Evolutionary conservation across 257 asterid species (phyloP).

Genomic region (Nicotiana knightiana): DNA sequence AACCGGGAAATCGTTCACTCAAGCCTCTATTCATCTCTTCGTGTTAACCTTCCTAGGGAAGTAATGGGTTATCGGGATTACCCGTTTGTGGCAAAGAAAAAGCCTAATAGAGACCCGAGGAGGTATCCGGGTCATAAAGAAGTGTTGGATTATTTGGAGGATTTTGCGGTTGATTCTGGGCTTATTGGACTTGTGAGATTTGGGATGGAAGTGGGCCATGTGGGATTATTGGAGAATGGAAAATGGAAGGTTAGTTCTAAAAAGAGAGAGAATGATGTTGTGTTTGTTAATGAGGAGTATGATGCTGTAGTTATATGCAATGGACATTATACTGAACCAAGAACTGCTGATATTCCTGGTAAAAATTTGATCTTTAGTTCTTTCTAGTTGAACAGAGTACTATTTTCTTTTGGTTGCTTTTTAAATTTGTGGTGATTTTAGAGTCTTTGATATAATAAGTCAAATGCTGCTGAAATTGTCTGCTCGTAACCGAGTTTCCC

Average conservation of each 20-base stretch:
- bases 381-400: not conserved
- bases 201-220: slow-evolving; percentile 62
- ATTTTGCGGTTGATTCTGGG: slow-evolving; percentile 57
- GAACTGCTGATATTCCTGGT: slow-evolving; percentile 80
- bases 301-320: slow-evolving; percentile 93
- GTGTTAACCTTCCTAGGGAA: slow-evolving; percentile 84
- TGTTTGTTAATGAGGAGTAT: slow-evolving; percentile 39
- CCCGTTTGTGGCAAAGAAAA: slow-evolving; percentile 52
- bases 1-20: slow-evolving; percentile 51
- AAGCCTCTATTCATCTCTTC: slow-evolving; percentile 79
- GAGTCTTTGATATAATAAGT: not conserved
- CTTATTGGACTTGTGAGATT: slow-evolving; percentile 56
- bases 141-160: slow-evolving; percentile 66
- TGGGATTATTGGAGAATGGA: slow-evolving; percentile 42
- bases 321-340: slow-evolving; percentile 86
- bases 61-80: slow-evolving; percentile 75
- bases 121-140: slow-evolving; percentile 83
- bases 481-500: not conserved
- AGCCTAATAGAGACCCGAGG: slow-evolving; percentile 54
- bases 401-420: not conserved
- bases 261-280: slow-evolving; percentile 19
- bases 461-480: not conserved
- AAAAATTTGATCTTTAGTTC: not conserved
- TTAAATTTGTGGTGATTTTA: not conserved
- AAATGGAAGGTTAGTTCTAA: slow-evolving; percentile 62